Evolutionary conservation across 371 early-diverging fungal genomes (phyloP).

Genomic region (Mortierella sp.): DNA sequence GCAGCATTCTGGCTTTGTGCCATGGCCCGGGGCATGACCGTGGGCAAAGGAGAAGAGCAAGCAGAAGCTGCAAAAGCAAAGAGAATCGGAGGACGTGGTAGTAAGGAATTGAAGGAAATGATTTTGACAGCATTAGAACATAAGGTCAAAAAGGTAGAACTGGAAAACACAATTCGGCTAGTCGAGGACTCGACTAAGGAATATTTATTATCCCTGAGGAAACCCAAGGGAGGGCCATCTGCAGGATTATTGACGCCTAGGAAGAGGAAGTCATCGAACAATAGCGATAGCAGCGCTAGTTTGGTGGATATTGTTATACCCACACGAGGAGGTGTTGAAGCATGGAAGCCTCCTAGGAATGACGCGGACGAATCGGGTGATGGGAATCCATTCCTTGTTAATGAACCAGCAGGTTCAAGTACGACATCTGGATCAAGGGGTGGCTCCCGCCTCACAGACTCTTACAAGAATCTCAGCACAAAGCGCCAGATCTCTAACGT

Average conservation of each 20-base stretch:
- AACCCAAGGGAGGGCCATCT: not conserved
- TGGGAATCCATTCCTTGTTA: not conserved
- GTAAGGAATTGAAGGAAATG: constrained; percentile 42
- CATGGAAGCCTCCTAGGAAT: not conserved
- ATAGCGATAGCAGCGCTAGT: constrained; percentile 4
- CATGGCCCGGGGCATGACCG: constrained; percentile 37
- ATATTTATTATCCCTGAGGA: constrained; percentile 28
- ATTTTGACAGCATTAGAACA: constrained; percentile 35
- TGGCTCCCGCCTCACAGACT: not conserved
- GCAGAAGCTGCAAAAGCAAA: constrained; percentile 9
- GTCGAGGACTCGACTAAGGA: constrained; percentile 22
- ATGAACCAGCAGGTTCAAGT: not conserved
- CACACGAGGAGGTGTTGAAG: not conserved
- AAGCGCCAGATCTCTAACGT: constrained; percentile 49
- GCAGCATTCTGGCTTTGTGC: constrained; percentile 54
- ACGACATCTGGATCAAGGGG: not conserved
- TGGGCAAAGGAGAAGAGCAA: constrained; percentile 9
- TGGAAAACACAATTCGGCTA: constrained; percentile 43
- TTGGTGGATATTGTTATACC: constrained; percentile 10
- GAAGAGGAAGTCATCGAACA: constrained; percentile 14
- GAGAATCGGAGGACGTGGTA: constrained; percentile 43
- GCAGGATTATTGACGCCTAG: constrained; percentile 16
- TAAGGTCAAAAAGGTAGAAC: constrained; percentile 35
- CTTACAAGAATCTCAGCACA: constrained; percentile 8
- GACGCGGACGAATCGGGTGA: not conserved